Conservation (phyloP, 495 filamentous ascomycete genomes). For the Aspergillus nanangensis region DNA sequence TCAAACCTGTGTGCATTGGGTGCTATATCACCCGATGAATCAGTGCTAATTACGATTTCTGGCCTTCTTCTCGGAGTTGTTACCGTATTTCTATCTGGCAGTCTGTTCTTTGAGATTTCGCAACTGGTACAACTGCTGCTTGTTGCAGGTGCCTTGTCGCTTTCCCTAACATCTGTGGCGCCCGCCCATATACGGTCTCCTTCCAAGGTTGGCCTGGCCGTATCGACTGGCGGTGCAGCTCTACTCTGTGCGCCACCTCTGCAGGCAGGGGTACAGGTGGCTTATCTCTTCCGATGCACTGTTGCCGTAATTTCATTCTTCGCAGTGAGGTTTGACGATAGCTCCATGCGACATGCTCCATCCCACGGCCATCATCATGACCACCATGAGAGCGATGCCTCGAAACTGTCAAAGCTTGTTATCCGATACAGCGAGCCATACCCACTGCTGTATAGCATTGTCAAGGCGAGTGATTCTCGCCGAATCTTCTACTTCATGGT, state of each 20-base stretch:
- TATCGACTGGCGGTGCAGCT: slow-evolving; percentile 23
- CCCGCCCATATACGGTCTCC: slow-evolving; percentile 24
- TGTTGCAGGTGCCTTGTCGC: slow-evolving; percentile 25
- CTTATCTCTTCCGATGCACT: slow-evolving; percentile 28
- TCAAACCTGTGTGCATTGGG: slow-evolving; percentile 15
- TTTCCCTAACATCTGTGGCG: slow-evolving; percentile 21
- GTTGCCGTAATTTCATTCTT: slow-evolving; percentile 30
- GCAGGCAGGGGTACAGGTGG: slow-evolving; percentile 22
- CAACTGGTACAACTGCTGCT: slow-evolving; percentile 24
- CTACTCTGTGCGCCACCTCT: slow-evolving; percentile 32
- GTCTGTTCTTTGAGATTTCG: slow-evolving; percentile 14
- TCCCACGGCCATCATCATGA: slow-evolving; percentile 38
- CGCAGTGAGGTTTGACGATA: slow-evolving; percentile 36
- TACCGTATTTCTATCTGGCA: slow-evolving; percentile 18
- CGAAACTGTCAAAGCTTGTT: slow-evolving; percentile 60
- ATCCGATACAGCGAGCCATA: slow-evolving; percentile 60
- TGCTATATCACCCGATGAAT: slow-evolving; percentile 19
- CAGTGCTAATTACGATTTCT: slow-evolving; percentile 24
- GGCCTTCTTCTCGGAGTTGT: slow-evolving; percentile 21
- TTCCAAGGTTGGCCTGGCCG: slow-evolving; percentile 32
- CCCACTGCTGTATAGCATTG: slow-evolving; percentile 76
- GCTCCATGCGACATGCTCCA: slow-evolving; percentile 21
- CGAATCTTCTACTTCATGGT: slow-evolving; percentile 96
- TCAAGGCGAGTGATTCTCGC: slow-evolving; percentile 88
- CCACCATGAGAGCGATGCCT: slow-evolving; percentile 32